Percentiles rank a stretch among this genome's conserved stretches.
These are phyloP conservation scores for Stachybotrys elegans DNA, from an alignment of 2,329 filamentous ascomycete genomes.

Conservation along the genomic window DNA sequence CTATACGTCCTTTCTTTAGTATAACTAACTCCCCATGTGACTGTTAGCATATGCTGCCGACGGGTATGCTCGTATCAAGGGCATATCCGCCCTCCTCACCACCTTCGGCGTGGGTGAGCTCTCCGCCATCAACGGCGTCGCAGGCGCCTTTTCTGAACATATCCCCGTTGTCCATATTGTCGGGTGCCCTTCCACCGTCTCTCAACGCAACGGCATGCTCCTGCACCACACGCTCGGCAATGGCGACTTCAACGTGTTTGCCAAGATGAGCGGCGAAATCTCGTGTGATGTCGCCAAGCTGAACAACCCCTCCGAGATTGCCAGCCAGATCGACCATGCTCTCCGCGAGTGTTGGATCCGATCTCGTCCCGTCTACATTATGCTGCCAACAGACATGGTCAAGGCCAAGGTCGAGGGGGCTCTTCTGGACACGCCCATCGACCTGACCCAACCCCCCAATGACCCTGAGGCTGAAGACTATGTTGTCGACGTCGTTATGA, in stretches of 20 bases:
- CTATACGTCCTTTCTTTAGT: no score
- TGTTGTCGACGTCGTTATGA: conserved; percentile 74
- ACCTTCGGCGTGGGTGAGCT: conserved; percentile 73
- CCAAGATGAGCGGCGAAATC: conserved; percentile 69
- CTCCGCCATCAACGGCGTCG: conserved; percentile 69
- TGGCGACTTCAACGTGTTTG: conserved; percentile 78
- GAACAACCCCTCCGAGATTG: conserved; percentile 63
- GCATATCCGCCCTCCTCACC: conserved; percentile 65
- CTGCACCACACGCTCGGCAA: conserved; percentile 69
- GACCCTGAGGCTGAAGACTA: conserved; percentile 70
- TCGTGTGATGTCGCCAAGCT: conserved; percentile 69
- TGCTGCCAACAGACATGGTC: conserved; percentile 77
- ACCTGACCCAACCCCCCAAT: conserved; percentile 60
- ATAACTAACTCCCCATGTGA: neutral
- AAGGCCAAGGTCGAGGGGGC: conserved; percentile 70
- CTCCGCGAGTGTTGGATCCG: conserved; percentile 69
- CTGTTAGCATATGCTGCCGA: conserved; percentile 67
- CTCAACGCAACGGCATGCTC: conserved; percentile 42
- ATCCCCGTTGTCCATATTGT: conserved; percentile 69
- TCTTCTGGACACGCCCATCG: conserved; percentile 64
- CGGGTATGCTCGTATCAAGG: conserved; percentile 70
- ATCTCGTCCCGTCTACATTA: conserved; percentile 78
- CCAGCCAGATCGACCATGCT: conserved; percentile 71
- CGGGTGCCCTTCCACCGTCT: conserved; percentile 43
- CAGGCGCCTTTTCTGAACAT: conserved; percentile 69